Conservation (phyloP, 805 yeast genomes). For the Schwanniomyces yamadae region DNA sequence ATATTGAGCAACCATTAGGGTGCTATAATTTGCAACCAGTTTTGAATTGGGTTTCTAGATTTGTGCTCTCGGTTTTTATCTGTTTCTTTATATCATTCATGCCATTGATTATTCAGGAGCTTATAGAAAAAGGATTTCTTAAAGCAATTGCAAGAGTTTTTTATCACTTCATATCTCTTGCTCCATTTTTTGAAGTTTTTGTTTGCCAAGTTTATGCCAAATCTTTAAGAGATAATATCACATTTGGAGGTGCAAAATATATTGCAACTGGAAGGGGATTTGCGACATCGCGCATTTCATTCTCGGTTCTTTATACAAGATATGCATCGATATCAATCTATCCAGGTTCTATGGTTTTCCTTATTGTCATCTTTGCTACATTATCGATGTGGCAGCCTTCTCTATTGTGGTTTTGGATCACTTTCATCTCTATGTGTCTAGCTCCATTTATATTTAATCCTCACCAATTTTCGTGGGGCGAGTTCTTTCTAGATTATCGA, state of each 20-base stretch:
- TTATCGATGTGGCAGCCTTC: slow-evolving; percentile 81
- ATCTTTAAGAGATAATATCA: slow-evolving; percentile 69
- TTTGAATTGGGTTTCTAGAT: slow-evolving; percentile 85
- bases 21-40: slow-evolving; percentile 86
- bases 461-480: slow-evolving; percentile 49
- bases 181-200: slow-evolving; percentile 93
- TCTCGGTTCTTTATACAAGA: slow-evolving; percentile 67
- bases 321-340: slow-evolving; percentile 78
- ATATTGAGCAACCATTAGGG: slow-evolving; percentile 71
- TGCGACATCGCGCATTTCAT: slow-evolving; percentile 79
- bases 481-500: slow-evolving; percentile 50
- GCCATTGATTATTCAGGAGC: slow-evolving; percentile 83
- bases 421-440: slow-evolving; percentile 43
- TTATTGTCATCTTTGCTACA: slow-evolving; percentile 73
- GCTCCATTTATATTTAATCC: slow-evolving; percentile 57
- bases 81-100: slow-evolving; percentile 90
- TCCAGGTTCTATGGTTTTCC: slow-evolving; percentile 66
- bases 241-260: slow-evolving; percentile 90
- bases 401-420: slow-evolving; percentile 58
- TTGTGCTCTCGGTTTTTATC: slow-evolving; percentile 85
- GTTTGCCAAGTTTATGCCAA: slow-evolving; percentile 91
- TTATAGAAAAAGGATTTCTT: slow-evolving; percentile 81
- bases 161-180: slow-evolving; percentile 76
- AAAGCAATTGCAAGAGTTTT: slow-evolving; percentile 68
- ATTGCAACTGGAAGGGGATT: slow-evolving; percentile 93